Conservation (phyloP, 106 monocot genomes). For the Dendrobium huoshanense region DNA sequence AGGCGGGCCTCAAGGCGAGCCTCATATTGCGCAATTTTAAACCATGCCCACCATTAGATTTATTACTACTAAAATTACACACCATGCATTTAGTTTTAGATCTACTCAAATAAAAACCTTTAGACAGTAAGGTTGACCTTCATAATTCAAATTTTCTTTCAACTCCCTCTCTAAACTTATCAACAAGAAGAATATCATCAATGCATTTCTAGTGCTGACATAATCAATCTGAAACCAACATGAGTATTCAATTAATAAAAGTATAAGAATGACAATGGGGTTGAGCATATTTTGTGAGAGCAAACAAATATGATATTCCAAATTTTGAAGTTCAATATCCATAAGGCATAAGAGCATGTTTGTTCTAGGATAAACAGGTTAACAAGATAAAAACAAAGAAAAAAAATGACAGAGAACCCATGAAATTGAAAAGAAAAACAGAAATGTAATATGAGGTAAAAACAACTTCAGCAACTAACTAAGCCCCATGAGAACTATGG, state of each 20-base stretch:
- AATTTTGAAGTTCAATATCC: not conserved
- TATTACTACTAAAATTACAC: no score
- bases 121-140: no score
- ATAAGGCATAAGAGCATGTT: not conserved
- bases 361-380: not conserved
- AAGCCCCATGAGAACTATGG: not conserved
- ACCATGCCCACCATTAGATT: no score
- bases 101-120: no score
- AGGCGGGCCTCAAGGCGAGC: no score
- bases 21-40: no score
- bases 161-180: no score
- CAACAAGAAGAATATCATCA: not conserved
- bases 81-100: no score
- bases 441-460: not conserved
- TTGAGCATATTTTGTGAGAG: not conserved
- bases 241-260: not conserved
- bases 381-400: not conserved
- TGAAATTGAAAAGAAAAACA: not conserved
- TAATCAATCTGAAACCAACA: not conserved
- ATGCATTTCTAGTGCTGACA: not conserved
- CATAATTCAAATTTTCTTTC: no score
- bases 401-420: not conserved
- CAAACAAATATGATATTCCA: conserved; percentile 4
- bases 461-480: not conserved
- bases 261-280: not conserved